Conservation (phyloP, 805 yeast species). For the Candida golubevii region DNA sequence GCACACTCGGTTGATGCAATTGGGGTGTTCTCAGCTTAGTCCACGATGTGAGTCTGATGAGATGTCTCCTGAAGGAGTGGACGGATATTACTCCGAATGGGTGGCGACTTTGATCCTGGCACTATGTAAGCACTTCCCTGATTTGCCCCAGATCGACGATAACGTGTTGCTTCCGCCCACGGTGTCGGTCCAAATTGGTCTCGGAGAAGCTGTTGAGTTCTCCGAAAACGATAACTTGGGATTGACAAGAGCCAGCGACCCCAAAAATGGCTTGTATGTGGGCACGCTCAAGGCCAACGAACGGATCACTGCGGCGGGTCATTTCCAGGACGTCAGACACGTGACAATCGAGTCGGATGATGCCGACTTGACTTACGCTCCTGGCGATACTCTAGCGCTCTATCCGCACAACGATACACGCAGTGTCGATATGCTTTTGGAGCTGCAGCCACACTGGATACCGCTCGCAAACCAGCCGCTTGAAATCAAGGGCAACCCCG, state of each 20-base stretch:
- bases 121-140: conserved; percentile 22
- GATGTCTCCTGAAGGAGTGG: conserved; percentile 71
- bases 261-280: conserved; percentile 13
- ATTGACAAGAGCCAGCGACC: conserved; percentile 7
- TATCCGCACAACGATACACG: conserved; percentile 67
- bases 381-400: conserved; percentile 80
- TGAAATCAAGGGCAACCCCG: conserved; percentile 32
- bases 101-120: conserved; percentile 43
- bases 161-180: conserved; percentile 25
- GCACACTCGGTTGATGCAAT: conserved; percentile 70
- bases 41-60: conserved; percentile 89
- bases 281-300: conserved; percentile 51
- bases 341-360: conserved; percentile 39
- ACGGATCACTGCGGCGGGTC: conserved; percentile 64
- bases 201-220: not conserved
- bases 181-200: conserved; percentile 16
- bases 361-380: conserved; percentile 38
- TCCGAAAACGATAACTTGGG: conserved; percentile 2
- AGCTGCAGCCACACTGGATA: conserved; percentile 66
- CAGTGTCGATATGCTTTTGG: conserved; percentile 62
- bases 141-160: conserved; percentile 20
- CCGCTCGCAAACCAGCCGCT: conserved; percentile 62
- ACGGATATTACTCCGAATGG: conserved; percentile 76
- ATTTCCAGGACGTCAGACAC: conserved; percentile 87
- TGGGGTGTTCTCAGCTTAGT: conserved; percentile 74